Percentiles rank a stretch among this genome's conserved stretches.
Conservation (phyloP, 2,329 filamentous ascomycete genomes). For the Microcyclospora pomicola region DNA sequence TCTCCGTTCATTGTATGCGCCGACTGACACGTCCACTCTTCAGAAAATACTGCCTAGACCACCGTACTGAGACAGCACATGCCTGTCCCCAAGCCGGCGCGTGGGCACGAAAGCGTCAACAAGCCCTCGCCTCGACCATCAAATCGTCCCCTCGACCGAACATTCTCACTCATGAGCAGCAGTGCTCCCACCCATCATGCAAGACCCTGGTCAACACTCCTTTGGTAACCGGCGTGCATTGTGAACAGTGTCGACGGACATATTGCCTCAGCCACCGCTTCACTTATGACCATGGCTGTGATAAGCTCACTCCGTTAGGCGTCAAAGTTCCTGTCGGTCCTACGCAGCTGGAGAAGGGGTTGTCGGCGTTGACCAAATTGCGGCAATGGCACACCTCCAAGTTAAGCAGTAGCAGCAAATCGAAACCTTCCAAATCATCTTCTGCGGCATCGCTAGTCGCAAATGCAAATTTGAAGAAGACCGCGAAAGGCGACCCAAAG, state of each 20-base stretch:
- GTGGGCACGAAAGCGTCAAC: slow-evolving; percentile 39
- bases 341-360: slow-evolving; percentile 48
- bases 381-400: slow-evolving; percentile 69
- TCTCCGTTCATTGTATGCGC: no score
- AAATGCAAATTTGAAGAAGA: slow-evolving; percentile 67
- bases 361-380: slow-evolving; percentile 61
- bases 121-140: slow-evolving; percentile 15
- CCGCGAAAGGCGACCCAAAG: slow-evolving; percentile 79
- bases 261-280: slow-evolving; percentile 71
- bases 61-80: slow-evolving; percentile 76
- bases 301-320: slow-evolving; percentile 51
- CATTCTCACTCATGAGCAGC: slow-evolving; percentile 49
- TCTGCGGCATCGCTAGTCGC: slow-evolving; percentile 53
- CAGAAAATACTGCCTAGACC: slow-evolving; percentile 68
- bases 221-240: slow-evolving; percentile 56
- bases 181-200: slow-evolving; percentile 53
- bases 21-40: not conserved
- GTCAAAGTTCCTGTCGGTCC: slow-evolving; percentile 31
- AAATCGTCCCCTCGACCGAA: slow-evolving; percentile 33
- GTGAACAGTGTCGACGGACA: slow-evolving; percentile 53
- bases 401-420: slow-evolving; percentile 22
- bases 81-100: slow-evolving; percentile 47
- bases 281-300: slow-evolving; percentile 71
- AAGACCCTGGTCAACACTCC: slow-evolving; percentile 59
- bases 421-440: slow-evolving; percentile 43